These are phyloP conservation scores for Fusarium sp. DNA, from an alignment of 2,329 filamentous ascomycete genomes.

Conservation along the genomic window DNA sequence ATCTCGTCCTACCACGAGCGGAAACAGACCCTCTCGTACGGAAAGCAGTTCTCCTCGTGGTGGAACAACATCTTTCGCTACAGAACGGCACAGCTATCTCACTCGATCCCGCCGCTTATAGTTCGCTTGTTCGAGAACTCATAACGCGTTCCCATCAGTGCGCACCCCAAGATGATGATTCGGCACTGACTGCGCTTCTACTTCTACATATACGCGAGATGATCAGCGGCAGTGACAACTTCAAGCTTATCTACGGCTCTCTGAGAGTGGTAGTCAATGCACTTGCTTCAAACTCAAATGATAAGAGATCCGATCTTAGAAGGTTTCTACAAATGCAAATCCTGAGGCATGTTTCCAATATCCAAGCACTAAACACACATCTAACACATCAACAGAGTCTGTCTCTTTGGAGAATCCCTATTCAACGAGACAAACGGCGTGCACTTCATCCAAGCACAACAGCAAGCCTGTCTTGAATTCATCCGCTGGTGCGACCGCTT, in stretches of 20 bases:
- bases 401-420: slow-evolving; percentile 41
- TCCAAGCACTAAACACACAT: accelerated
- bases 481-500: slow-evolving; percentile 42
- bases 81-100: slow-evolving; percentile 28
- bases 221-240: slow-evolving; percentile 45
- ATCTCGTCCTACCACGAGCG: slow-evolving; percentile 37
- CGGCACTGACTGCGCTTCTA: slow-evolving; percentile 39
- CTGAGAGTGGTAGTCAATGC: slow-evolving; percentile 36
- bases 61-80: slow-evolving; percentile 41
- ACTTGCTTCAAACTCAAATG: slow-evolving; percentile 9
- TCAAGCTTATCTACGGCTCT: slow-evolving; percentile 39
- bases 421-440: slow-evolving; percentile 40
- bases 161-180: slow-evolving; percentile 42
- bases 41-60: slow-evolving; percentile 39
- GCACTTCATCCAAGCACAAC: slow-evolving; percentile 41
- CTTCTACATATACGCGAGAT: slow-evolving; percentile 42
- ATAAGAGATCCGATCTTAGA: slow-evolving; percentile 24
- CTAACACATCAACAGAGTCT: slow-evolving; percentile 22
- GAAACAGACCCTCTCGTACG: slow-evolving; percentile 38
- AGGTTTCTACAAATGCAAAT: slow-evolving; percentile 44
- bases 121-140: slow-evolving; percentile 33
- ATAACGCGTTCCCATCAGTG: slow-evolving; percentile 36
- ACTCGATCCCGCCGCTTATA: slow-evolving; percentile 26
- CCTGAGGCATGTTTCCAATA: not conserved
- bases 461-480: slow-evolving; percentile 40